Conservation (phyloP, 2,329 filamentous ascomycete species). For the Mollisiaceae sp. region DNA sequence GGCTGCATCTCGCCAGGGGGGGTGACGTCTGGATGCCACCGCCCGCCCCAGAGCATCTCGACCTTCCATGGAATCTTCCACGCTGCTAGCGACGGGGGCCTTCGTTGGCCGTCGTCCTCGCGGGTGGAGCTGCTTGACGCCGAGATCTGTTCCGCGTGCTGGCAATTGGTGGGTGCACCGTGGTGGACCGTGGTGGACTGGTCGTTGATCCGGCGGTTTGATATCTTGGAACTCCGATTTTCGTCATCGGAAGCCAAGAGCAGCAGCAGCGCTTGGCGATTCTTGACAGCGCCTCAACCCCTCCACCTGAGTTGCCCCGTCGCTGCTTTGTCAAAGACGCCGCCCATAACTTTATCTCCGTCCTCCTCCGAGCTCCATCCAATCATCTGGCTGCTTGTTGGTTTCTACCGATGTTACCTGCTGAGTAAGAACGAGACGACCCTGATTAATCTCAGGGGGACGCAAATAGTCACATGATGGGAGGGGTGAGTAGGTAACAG, state of each 20-base stretch:
- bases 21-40: not conserved
- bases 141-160: too few relatives aligned
- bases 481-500: too few relatives aligned
- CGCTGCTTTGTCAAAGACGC: not conserved
- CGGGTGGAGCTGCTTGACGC: not conserved
- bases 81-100: not conserved
- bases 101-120: not conserved
- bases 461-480: not conserved
- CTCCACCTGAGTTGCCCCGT: not conserved
- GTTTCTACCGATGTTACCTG: slow-evolving; percentile 3
- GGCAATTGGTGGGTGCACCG: too few relatives aligned
- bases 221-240: not conserved
- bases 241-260: not conserved
- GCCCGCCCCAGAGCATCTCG: too few relatives aligned
- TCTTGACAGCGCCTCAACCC: not conserved
- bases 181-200: too few relatives aligned
- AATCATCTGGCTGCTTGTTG: not conserved
- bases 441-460: too few relatives aligned
- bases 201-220: not conserved
- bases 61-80: not conserved
- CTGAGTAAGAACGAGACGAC: not conserved
- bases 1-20: not conserved
- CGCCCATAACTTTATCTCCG: not conserved
- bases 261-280: not conserved
- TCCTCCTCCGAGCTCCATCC: not conserved